Percentiles rank a stretch among this genome's conserved stretches.
Conservation (phyloP, 192 early-diverging fungal genomes). For the Coemansia asiatica region DNA sequence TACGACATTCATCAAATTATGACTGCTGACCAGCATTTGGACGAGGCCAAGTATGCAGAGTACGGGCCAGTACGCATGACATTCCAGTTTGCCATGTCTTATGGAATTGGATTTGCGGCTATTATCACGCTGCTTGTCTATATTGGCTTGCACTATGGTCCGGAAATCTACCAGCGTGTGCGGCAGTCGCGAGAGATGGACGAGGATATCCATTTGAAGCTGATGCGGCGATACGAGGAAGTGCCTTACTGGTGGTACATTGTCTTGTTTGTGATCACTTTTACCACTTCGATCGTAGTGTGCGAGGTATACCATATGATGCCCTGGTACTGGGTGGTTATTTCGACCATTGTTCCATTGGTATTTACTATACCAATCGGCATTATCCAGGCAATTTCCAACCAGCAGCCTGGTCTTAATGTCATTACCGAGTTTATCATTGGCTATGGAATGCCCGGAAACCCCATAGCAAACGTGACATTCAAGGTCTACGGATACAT, state of each 20-base stretch:
- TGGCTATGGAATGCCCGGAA: constrained; percentile 77
- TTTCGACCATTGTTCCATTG: constrained; percentile 60
- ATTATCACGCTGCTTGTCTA: constrained; percentile 74
- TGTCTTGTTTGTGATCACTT: constrained; percentile 39
- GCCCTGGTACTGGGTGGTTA: constrained; percentile 72
- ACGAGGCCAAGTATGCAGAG: constrained; percentile 61
- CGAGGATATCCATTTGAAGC: constrained; percentile 69
- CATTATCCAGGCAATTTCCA: constrained; percentile 77
- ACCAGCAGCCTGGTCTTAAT: constrained; percentile 75
- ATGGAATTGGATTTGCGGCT: constrained; percentile 68
- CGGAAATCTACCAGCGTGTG: constrained; percentile 63
- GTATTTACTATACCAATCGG: constrained; percentile 80
- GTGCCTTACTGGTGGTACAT: constrained; percentile 81
- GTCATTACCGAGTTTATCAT: constrained; percentile 84
- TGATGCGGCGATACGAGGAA: constrained; percentile 74
- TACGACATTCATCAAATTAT: constrained; percentile 65
- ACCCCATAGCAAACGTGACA: constrained; percentile 78
- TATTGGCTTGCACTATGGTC: constrained; percentile 65
- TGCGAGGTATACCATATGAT: constrained; percentile 56
- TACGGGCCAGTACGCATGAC: constrained; percentile 72
- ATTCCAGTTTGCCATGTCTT: constrained; percentile 70
- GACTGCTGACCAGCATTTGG: constrained; percentile 55
- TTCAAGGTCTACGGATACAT: constrained; percentile 88
- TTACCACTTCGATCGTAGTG: constrained; percentile 35
- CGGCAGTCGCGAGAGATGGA: constrained; percentile 61